These are phyloP conservation scores for Fusarium burgessii DNA, from an alignment of 2,329 filamentous ascomycete genomes.

Conservation along the genomic window DNA sequence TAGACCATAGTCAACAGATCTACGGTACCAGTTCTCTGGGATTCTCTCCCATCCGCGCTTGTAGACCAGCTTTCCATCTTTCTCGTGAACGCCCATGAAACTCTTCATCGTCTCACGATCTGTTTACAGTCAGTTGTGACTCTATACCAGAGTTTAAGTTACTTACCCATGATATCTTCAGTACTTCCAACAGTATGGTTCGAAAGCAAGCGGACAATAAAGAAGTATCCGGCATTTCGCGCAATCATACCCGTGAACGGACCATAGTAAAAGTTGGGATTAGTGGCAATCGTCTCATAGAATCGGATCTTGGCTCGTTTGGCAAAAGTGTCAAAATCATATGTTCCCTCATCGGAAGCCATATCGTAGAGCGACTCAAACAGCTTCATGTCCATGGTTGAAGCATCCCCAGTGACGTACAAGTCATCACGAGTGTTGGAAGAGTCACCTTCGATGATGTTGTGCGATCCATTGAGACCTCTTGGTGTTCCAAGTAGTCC, in stretches of 20 bases:
- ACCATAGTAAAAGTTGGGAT: conserved; percentile 29
- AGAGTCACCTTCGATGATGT: conserved; percentile 25
- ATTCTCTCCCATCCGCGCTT: conserved; percentile 28
- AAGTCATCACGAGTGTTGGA: conserved; percentile 19
- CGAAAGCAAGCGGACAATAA: conserved; percentile 10
- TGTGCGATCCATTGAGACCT: conserved; percentile 15
- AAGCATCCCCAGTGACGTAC: conserved; percentile 25
- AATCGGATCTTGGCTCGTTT: conserved; percentile 14
- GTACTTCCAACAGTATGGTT: conserved; percentile 20
- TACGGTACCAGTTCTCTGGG: conserved; percentile 24
- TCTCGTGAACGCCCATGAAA: conserved; percentile 11
- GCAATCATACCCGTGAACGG: conserved; percentile 25
- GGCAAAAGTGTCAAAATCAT: conserved; percentile 17
- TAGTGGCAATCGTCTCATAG: conserved; percentile 1
- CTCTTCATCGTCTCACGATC: conserved; percentile 12
- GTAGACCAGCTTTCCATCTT: conserved; percentile 7
- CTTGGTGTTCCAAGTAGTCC: conserved; percentile 20
- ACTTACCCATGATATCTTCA: conserved; percentile 1
- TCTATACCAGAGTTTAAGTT: fast-evolving
- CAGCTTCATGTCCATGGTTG: conserved; percentile 3
- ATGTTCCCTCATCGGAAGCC: conserved; percentile 11
- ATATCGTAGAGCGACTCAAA: conserved; percentile 22
- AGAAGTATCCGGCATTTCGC: conserved; percentile 21
- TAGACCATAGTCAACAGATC: conserved; percentile 11
- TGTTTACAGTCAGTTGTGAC: neutral